Base-by-base conservation (phyloP, 2,329 filamentous ascomycete genomes). In the Sphaerulina vaccinii region DNA sequence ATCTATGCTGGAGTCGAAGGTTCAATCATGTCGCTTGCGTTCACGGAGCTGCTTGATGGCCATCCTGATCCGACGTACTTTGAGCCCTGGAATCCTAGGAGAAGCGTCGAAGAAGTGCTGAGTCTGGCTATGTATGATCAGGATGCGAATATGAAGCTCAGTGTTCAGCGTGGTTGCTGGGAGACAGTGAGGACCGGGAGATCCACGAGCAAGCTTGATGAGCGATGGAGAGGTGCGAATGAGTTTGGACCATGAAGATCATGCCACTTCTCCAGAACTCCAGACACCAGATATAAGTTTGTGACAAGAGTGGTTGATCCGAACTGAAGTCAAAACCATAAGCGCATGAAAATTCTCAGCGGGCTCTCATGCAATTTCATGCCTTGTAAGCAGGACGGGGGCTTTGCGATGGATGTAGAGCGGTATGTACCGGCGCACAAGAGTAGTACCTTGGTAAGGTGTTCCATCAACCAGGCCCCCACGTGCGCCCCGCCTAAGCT, bases 1-100 rank as follows among this genome's bases (percentile, higher is more conserved):
- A 51, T 79, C 9, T 79, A 75, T 50, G 75, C 74, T 3, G 77
- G 77, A 2, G 63, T 79, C 3, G 75, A 78, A 61, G 73, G 72
- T 38, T 62, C 63, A 1, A 65, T 78, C 2, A 60, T 77, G 15
- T 68, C 70, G 51, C 61, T 79, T 3, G 71, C 71, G 2, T 72
- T 79, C 54, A 69, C 71, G 4, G 68, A 67, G 10, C 64, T 74
- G 9, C 61, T 70, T 0, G 75, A 79, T 51, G 27, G 36, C 4
- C 61, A 73, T 43, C 74, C 76, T 0, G 76, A 79, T 59, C 65
- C 74, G 0, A 56, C 69, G 2, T 54, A 69, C 69, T 58, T 63
- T 42, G 40, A 50, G 16, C 47, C 54, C 6, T 53, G 51, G 39
- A 41, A 29, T 2, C 15, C 32, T 11, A 16, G 16, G 18, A 36